Percentiles rank a stretch among this genome's conserved stretches.
Conservation (phyloP, 495 filamentous ascomycete species). For the Aspergillus asperescens region DNA sequence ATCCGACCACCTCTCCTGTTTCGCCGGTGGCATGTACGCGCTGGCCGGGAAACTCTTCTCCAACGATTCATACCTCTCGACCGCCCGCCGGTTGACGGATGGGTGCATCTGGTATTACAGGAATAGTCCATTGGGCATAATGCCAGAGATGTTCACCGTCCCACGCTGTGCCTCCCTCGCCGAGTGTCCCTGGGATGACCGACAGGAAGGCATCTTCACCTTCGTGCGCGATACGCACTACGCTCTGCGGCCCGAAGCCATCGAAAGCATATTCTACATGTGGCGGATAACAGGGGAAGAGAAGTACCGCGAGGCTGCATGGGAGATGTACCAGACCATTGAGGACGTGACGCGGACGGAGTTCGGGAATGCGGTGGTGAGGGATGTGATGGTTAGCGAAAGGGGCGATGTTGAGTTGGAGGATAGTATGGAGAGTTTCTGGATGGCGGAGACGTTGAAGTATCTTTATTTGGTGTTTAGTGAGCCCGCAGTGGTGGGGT, state of each 20-base stretch:
- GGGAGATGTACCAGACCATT: slow-evolving; percentile 59
- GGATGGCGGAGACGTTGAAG: slow-evolving; percentile 64
- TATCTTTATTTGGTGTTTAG: slow-evolving; percentile 65
- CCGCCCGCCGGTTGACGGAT: slow-evolving; percentile 68
- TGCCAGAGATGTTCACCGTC: slow-evolving; percentile 33
- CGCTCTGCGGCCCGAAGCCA: slow-evolving; percentile 48
- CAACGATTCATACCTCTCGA: slow-evolving; percentile 58
- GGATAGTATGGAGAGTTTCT: slow-evolving; percentile 51
- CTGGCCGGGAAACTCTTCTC: slow-evolving; percentile 69
- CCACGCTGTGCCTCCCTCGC: slow-evolving; percentile 29
- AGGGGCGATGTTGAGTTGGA: slow-evolving; percentile 14
- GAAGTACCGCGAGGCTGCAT: slow-evolving; percentile 53
- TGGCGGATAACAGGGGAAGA: slow-evolving; percentile 58
- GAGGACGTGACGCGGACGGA: slow-evolving; percentile 43
- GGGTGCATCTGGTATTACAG: slow-evolving; percentile 80
- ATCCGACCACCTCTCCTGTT: slow-evolving; percentile 65
- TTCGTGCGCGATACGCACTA: slow-evolving; percentile 33
- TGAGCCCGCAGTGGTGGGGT: slow-evolving; percentile 53
- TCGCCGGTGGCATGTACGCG: slow-evolving; percentile 81
- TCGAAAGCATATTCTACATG: slow-evolving; percentile 58
- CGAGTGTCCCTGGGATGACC: slow-evolving; percentile 35
- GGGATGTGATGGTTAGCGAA: slow-evolving; percentile 32
- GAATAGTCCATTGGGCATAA: slow-evolving; percentile 34
- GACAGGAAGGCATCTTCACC: slow-evolving; percentile 34
- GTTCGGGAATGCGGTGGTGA: slow-evolving; percentile 45